Conservation (phyloP, 768 basidiomycete genomes). For the Naganishia vaughanmartiniae region DNA sequence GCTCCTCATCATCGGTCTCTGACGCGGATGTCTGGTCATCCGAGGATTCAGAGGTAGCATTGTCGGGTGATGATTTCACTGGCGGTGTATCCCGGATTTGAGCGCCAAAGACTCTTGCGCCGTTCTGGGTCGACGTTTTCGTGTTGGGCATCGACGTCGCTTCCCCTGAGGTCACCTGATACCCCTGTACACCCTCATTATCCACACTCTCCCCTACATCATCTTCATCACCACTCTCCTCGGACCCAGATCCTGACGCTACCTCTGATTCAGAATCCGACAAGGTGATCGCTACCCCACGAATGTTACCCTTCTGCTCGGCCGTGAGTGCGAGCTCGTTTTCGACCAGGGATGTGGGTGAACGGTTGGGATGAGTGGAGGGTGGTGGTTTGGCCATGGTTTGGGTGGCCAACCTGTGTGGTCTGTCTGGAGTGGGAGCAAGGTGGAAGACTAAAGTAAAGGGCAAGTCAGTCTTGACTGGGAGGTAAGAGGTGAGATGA, state of each 20-base stretch:
- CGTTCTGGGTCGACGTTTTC: not conserved
- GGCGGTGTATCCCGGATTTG: too few relatives aligned
- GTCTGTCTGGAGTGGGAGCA: not conserved
- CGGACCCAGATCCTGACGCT: not conserved
- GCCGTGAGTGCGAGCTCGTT: not conserved
- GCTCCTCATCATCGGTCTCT: conserved; percentile 32
- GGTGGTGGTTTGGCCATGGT: not conserved
- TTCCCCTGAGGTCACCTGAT: not conserved
- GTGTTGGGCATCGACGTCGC: too few relatives aligned
- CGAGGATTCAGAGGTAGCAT: not conserved
- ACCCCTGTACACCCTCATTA: too few relatives aligned
- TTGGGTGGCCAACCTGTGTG: not conserved
- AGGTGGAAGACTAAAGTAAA: not conserved
- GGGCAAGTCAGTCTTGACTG: not conserved
- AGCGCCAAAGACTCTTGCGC: conserved; percentile 15
- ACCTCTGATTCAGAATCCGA: not conserved
- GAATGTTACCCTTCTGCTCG: not conserved
- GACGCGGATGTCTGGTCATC: not conserved
- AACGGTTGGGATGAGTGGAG: too few relatives aligned
- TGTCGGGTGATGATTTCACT: not conserved
- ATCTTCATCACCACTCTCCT: not conserved
- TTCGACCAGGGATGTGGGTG: not conserved
- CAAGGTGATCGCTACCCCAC: conserved; percentile 5
- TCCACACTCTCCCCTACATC: not conserved
- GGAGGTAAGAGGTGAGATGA: not conserved